These are phyloP conservation scores for Populus tremula DNA, from an alignment of 345 rosid genomes.

Conservation along the genomic window DNA sequence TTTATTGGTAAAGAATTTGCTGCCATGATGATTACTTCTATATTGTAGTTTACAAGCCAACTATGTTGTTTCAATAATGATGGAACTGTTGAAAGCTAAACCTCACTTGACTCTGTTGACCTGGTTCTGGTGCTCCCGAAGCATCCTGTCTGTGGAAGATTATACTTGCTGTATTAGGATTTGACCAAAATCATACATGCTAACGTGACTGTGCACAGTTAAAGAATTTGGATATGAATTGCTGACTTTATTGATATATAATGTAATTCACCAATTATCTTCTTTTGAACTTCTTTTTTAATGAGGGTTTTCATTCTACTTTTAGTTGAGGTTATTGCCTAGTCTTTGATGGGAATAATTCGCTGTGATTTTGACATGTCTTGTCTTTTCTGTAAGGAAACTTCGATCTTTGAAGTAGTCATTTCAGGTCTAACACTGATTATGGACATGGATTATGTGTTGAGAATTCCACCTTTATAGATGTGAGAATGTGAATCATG, in stretches of 20 bases:
- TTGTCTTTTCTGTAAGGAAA: neutral
- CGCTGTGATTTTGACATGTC: neutral
- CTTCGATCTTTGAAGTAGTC: neutral
- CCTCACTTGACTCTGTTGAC: neutral
- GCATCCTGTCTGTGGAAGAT: neutral
- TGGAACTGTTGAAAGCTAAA: neutral
- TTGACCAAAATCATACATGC: neutral
- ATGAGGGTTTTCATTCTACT: neutral
- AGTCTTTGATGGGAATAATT: neutral
- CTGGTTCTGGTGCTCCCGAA: neutral
- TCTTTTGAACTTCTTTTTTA: neutral
- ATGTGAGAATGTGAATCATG: neutral
- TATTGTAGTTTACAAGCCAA: neutral
- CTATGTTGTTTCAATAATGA: neutral
- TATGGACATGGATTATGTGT: neutral
- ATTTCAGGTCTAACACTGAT: neutral
- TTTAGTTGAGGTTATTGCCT: neutral
- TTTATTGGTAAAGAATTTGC: too few species aligned
- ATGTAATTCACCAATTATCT: neutral
- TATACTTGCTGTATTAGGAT: neutral
- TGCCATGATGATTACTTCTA: neutral
- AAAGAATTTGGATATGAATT: neutral
- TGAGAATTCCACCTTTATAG: neutral
- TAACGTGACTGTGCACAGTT: neutral
- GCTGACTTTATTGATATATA: neutral